Evolutionary conservation across 805 yeast species (phyloP).

Genomic region (Citeromyces nyonsensis): DNA sequence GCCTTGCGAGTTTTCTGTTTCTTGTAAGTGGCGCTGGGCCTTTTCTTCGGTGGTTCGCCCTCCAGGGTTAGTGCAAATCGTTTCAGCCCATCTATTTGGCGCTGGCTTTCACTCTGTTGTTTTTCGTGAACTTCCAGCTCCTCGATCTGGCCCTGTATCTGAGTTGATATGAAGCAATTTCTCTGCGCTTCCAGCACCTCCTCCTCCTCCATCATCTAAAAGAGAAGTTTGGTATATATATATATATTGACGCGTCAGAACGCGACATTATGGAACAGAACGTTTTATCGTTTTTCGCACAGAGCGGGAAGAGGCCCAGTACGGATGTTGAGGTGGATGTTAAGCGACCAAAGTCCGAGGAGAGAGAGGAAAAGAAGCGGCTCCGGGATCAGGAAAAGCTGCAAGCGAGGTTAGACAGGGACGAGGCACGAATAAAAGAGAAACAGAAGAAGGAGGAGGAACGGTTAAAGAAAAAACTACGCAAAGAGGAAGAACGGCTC

Average conservation of each 20-base stretch:
- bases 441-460: background rate
- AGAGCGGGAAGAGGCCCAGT: background rate
- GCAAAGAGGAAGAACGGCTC: slow-evolving; percentile 9
- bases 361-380: slow-evolving; percentile 5
- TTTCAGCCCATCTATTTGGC: background rate
- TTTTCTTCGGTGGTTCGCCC: background rate
- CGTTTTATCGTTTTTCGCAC: background rate
- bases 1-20: background rate
- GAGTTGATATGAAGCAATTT: background rate
- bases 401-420: slow-evolving; percentile 4
- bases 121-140: background rate
- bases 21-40: background rate
- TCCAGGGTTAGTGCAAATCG: background rate
- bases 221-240: background rate
- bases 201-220: slow-evolving; percentile 3
- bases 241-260: background rate
- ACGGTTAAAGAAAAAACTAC: slow-evolving; percentile 5
- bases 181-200: slow-evolving; percentile 5
- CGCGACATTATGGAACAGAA: background rate
- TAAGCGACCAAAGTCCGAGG: background rate
- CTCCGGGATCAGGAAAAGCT: slow-evolving; percentile 5
- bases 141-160: slow-evolving; percentile 1
- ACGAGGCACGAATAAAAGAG: background rate
- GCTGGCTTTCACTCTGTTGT: slow-evolving; percentile 1
- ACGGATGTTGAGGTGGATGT: background rate